Percentiles rank a stretch among this genome's conserved stretches.
Evolutionary conservation across 768 basidiomycete species (phyloP).

Genomic region (Panaeolus papilionaceus): DNA sequence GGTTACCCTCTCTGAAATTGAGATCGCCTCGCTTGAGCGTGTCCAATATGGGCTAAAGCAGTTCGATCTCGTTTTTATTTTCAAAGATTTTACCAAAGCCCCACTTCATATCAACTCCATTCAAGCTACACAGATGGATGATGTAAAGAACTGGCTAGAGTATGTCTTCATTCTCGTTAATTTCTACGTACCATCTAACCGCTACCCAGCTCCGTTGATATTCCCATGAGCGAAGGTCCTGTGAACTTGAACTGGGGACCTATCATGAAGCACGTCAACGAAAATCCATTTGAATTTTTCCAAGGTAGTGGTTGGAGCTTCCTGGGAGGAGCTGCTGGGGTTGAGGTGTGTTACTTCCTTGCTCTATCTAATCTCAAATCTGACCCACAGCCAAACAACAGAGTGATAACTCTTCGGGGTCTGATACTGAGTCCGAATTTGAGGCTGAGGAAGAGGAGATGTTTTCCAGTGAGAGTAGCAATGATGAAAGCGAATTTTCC

Average conservation of each 20-base stretch:
- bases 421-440: conserved; percentile 59
- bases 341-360: conserved; percentile 59
- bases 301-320: conserved; percentile 95
- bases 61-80: conserved; percentile 96
- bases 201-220: conserved; percentile 87
- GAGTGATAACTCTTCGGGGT: conserved; percentile 51
- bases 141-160: conserved; percentile 99
- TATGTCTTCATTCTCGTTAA: conserved; percentile 45
- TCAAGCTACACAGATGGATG: conserved; percentile 87
- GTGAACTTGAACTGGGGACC: conserved; percentile 98
- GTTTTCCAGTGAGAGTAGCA: conserved; percentile 59
- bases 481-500: conserved; percentile 70
- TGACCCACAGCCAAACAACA: conserved; percentile 22
- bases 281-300: conserved; percentile 95
- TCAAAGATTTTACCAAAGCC: conserved; percentile 92
- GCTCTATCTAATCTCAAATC: background rate
- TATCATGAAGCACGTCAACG: conserved; percentile 99
- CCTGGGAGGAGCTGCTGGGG: conserved; percentile 75
- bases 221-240: conserved; percentile 92
- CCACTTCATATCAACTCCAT: conserved; percentile 98
- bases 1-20: conserved; percentile 92
- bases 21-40: conserved; percentile 95
- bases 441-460: conserved; percentile 63
- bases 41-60: conserved; percentile 96
- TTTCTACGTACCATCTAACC: conserved; percentile 18